A percentile compares a stretch with the other conserved stretches of the same genome.
phyloP scores from a whole-genome alignment of 2,329 filamentous ascomycete species.

The Colletotrichum sp. region DNA sequence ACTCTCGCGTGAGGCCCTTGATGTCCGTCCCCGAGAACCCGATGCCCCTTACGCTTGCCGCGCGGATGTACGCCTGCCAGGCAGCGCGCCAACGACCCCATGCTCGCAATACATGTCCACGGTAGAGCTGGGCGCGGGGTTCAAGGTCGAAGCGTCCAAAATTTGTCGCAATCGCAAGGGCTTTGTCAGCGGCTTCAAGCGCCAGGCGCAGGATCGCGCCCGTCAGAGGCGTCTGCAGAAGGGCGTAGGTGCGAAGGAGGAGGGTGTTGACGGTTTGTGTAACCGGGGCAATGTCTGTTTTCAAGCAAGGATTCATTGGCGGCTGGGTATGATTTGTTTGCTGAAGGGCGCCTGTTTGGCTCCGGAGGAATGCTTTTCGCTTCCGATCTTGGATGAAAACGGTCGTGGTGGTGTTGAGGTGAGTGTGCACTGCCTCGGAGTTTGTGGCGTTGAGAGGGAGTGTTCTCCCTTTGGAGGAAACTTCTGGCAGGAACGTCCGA shows the following conservation, averaged over 20 bases:
- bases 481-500: not conserved
- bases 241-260: slow-evolving; percentile 15
- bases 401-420: not conserved
- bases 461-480: not conserved
- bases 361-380: not conserved
- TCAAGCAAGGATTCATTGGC: slow-evolving; percentile 12
- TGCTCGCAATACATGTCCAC: slow-evolving; percentile 27
- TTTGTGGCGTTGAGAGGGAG: not conserved
- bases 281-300: slow-evolving; percentile 17
- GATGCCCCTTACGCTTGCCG: slow-evolving; percentile 17
- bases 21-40: slow-evolving; percentile 10
- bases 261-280: slow-evolving; percentile 21
- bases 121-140: slow-evolving; percentile 25
- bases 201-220: slow-evolving; percentile 13
- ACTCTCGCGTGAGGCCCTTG: slow-evolving; percentile 9
- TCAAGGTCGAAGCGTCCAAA: slow-evolving; percentile 20
- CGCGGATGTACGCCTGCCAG: slow-evolving; percentile 24
- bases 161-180: slow-evolving; percentile 18
- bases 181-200: slow-evolving; percentile 24
- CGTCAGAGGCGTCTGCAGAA: slow-evolving; percentile 13
- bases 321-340: not conserved
- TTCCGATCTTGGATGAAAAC: not conserved
- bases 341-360: not conserved
- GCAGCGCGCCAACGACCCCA: slow-evolving; percentile 26
- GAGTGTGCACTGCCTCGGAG: not conserved